These are phyloP conservation scores for Musa balbisiana DNA, from an alignment of 202 grass and related monocot species.

Conservation along the genomic window DNA sequence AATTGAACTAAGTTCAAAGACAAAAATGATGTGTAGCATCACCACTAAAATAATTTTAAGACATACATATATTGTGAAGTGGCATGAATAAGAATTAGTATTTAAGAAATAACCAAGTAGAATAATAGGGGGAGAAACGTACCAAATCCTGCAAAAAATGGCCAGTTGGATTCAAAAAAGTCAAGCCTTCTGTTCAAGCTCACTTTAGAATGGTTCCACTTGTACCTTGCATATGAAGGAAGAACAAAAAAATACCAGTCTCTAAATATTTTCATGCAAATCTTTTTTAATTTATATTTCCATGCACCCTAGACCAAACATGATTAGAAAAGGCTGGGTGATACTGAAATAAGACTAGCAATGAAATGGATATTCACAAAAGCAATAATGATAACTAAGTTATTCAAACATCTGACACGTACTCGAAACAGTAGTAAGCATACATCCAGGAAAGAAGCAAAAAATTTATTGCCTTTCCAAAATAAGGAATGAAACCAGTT, in stretches of 20 bases:
- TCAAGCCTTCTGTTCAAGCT: conserved; percentile 72
- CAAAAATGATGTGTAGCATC: neutral
- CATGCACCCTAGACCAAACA: too few species aligned
- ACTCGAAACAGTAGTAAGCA: conserved; percentile 99
- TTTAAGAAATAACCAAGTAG: neutral
- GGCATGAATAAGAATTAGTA: neutral
- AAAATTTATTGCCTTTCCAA: conserved; percentile 83
- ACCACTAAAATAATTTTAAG: neutral
- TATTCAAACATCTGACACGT: conserved; percentile 27
- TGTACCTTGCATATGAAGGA: conserved; percentile 52
- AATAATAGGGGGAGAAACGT: conserved; percentile 15
- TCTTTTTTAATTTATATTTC: too few species aligned
- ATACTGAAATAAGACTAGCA: neutral
- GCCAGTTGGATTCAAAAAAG: conserved; percentile 96
- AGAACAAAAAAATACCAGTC: neutral
- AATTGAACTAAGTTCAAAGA: neutral
- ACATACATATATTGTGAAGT: neutral
- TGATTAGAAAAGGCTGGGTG: neutral
- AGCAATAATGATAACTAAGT: neutral
- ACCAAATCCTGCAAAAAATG: conserved; percentile 99
- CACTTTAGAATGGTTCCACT: conserved; percentile 91
- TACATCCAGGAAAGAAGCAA: conserved; percentile 92
- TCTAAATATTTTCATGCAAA: conserved; percentile 5
- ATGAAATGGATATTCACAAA: conserved; percentile 2
- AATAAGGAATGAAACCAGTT: conserved; percentile 70